Evolutionary conservation across 768 basidiomycete species (phyloP).

Genomic region (Xanthoconium stramineum): DNA sequence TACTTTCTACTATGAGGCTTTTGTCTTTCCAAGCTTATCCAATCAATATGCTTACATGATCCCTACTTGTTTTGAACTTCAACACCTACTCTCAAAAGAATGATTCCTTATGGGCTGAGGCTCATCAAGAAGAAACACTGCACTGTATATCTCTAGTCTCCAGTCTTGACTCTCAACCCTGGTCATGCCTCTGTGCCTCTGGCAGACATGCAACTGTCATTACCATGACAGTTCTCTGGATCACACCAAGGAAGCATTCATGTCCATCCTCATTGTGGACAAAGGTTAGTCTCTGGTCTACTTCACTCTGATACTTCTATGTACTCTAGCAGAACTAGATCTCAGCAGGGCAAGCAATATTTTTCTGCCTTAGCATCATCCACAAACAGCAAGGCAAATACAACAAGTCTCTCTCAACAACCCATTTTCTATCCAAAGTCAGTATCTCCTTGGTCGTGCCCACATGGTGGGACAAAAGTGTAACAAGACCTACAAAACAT

Average conservation of each 20-base stretch:
- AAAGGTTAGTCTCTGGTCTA: constrained; percentile 57
- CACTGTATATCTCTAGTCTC: no score
- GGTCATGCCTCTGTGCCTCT: no score
- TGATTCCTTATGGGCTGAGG: no score
- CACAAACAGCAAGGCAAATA: constrained; percentile 99
- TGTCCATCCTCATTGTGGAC: constrained; percentile 94
- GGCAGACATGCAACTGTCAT: no score
- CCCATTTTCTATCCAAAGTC: constrained; percentile 92
- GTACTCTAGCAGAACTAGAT: constrained; percentile 47
- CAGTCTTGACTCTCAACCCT: no score
- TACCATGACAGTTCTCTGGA: constrained; percentile 96
- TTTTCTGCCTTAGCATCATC: constrained; percentile 97
- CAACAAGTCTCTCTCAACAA: constrained; percentile 80
- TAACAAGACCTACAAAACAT: constrained; percentile 99
- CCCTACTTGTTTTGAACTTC: no score
- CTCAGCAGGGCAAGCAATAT: constrained; percentile 99
- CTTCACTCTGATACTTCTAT: constrained; percentile 14
- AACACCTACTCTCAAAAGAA: no score
- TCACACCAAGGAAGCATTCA: constrained; percentile 98
- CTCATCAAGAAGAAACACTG: no score
- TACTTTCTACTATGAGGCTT: no score
- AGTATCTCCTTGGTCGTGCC: constrained; percentile 97
- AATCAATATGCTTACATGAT: no score
- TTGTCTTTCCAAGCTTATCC: no score
- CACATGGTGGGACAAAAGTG: constrained; percentile 99